Conservation (phyloP, 768 basidiomycete genomes). For the Podaxis mareebaensis region DNA sequence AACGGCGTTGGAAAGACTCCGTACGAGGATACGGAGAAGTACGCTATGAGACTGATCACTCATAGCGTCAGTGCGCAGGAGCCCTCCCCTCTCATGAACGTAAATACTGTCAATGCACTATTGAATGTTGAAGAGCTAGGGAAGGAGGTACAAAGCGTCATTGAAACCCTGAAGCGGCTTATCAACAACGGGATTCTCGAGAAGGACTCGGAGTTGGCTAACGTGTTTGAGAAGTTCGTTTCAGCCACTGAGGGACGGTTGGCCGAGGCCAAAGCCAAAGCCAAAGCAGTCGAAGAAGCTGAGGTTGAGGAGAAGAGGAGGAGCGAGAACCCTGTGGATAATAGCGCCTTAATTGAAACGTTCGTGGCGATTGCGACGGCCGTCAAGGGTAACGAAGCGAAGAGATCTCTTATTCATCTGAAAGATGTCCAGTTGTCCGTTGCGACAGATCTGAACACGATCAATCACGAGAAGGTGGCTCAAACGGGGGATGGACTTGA, state of each 20-base stretch:
- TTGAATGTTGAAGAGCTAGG: constrained; percentile 13
- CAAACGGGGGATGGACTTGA: background rate
- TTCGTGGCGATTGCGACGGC: constrained; percentile 1
- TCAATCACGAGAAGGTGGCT: no score
- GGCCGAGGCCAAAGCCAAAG: constrained; percentile 3
- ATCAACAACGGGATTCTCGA: background rate
- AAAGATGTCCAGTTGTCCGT: constrained; percentile 20
- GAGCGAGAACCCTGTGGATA: background rate
- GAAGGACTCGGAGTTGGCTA: constrained; percentile 8
- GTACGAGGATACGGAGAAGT: constrained; percentile 33
- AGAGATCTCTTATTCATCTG: constrained; percentile 16
- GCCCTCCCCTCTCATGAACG: background rate
- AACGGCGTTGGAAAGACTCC: constrained; percentile 50
- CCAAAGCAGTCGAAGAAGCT: background rate
- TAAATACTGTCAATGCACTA: background rate
- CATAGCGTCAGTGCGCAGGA: constrained; percentile 16
- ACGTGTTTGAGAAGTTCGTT: constrained; percentile 16
- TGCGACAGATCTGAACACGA: constrained; percentile 14
- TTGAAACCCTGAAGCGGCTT: constrained; percentile 11
- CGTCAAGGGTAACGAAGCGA: background rate
- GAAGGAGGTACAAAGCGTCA: constrained; percentile 15
- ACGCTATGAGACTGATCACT: constrained; percentile 27
- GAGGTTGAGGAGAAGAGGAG: background rate
- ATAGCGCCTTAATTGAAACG: background rate
- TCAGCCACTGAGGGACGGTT: constrained; percentile 12